Conservation (phyloP, 345 rosid species). For the Pistacia integerrima region DNA sequence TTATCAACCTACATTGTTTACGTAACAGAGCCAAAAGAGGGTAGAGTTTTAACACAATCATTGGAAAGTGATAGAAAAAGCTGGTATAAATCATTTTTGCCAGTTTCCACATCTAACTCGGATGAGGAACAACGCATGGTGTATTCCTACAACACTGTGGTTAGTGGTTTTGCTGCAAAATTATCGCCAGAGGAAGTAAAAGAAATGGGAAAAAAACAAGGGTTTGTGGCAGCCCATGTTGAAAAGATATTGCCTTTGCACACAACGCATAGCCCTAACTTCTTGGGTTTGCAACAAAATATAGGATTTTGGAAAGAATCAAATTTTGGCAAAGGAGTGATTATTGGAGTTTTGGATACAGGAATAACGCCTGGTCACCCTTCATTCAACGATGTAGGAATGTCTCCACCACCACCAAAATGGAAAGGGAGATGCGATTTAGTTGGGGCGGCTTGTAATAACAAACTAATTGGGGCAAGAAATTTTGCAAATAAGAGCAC, state of each 20-base stretch:
- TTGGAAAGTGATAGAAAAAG: conserved; percentile 20
- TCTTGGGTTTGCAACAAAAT: conserved; percentile 47
- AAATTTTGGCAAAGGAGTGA: conserved; percentile 48
- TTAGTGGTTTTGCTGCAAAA: conserved; percentile 57
- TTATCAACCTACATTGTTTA: conserved; percentile 37
- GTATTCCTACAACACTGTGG: conserved; percentile 37
- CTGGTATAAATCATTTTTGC: conserved; percentile 43
- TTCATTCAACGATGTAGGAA: conserved; percentile 43
- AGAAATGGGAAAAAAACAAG: conserved; percentile 41
- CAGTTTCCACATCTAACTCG: conserved; percentile 19
- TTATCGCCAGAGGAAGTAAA: conserved; percentile 48
- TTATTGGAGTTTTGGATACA: conserved; percentile 55
- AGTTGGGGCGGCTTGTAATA: conserved; percentile 39
- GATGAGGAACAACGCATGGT: conserved; percentile 31
- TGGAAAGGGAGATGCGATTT: conserved; percentile 66
- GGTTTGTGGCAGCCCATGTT: conserved; percentile 38
- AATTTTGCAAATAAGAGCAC: conserved; percentile 27
- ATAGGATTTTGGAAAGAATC: conserved; percentile 44
- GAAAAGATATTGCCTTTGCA: conserved; percentile 37
- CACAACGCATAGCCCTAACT: conserved; percentile 52
- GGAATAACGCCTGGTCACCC: conserved; percentile 59
- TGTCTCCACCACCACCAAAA: conserved; percentile 44
- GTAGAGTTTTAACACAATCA: not conserved
- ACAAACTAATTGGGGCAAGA: conserved; percentile 64
- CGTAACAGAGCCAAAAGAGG: conserved; percentile 26